Conservation (phyloP, 805 yeast species). For the Priceomyces fermenticarens region DNA sequence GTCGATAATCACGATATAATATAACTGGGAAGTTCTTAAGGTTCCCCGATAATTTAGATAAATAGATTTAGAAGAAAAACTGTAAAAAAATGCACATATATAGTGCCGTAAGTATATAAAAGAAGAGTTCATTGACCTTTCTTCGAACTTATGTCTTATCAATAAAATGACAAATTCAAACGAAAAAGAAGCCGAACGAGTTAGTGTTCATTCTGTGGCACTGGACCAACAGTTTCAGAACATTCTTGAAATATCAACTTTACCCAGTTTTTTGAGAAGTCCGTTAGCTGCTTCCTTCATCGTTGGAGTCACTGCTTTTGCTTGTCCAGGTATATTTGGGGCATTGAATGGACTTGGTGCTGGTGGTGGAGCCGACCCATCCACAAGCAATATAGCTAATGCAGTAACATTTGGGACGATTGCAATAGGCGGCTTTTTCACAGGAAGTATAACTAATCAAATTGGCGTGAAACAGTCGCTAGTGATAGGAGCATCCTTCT, state of each 20-base stretch:
- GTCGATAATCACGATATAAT: too few relatives aligned
- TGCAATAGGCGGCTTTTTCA: background rate
- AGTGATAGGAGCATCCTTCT: background rate
- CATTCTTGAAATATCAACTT: background rate
- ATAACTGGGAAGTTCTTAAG: too few relatives aligned
- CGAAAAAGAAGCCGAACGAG: background rate
- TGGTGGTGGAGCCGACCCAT: background rate
- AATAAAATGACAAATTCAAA: background rate
- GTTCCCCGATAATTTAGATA: too few relatives aligned
- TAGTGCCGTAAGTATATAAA: too few relatives aligned
- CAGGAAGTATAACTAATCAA: background rate
- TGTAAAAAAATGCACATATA: too few relatives aligned
- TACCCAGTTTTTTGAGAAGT: background rate
- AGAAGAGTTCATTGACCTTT: too few relatives aligned
- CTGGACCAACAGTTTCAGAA: too few relatives aligned
- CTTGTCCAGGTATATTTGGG: background rate
- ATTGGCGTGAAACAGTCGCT: background rate
- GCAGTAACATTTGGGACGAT: background rate
- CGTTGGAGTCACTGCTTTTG: background rate
- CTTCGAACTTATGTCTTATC: background rate
- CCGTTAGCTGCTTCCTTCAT: background rate
- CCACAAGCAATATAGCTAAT: background rate
- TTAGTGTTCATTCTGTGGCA: too few relatives aligned
- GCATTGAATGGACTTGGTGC: slow-evolving; percentile 1
- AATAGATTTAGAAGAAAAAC: too few relatives aligned